A percentile compares a stretch with the other conserved stretches of the same genome.
phyloP scores from a whole-genome alignment of 306 rosid species.

The Castanopsis chinensis region DNA sequence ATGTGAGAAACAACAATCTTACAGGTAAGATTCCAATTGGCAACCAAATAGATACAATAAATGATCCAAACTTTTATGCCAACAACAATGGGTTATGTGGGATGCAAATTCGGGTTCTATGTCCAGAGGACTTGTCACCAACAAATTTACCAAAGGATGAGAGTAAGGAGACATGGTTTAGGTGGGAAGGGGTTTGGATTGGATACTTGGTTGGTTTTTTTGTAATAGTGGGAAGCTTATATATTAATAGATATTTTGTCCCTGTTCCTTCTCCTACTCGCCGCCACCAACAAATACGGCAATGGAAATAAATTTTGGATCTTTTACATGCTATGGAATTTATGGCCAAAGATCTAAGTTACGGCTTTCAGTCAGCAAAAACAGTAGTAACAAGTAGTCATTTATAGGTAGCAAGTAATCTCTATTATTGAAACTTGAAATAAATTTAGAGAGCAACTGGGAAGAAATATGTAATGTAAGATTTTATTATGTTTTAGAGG shows the following conservation, averaged over 20 bases:
- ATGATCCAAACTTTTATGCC: too few relatives aligned
- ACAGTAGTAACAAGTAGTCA: too few relatives aligned
- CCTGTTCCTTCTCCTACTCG: not conserved
- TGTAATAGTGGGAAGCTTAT: conserved; percentile 5
- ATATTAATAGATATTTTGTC: not conserved
- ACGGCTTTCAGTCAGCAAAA: not conserved
- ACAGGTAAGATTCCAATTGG: too few relatives aligned
- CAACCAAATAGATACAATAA: too few relatives aligned
- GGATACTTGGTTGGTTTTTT: conserved; percentile 22
- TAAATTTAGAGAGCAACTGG: too few relatives aligned
- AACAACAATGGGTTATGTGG: conserved; percentile 10
- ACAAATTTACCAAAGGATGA: not conserved
- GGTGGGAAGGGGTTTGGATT: conserved; percentile 22
- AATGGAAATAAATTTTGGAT: not conserved
- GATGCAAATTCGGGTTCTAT: conserved; percentile 19
- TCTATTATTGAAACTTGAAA: too few relatives aligned
- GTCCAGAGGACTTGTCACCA: conserved; percentile 15
- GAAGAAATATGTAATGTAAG: too few relatives aligned
- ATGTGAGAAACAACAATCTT: not conserved
- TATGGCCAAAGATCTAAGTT: not conserved
- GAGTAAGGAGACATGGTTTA: conserved; percentile 9
- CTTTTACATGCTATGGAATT: not conserved
- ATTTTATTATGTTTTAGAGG: too few relatives aligned
- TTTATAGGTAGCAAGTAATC: too few relatives aligned
- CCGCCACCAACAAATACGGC: not conserved